Conservation (phyloP, 2,329 filamentous ascomycete species). For the Pseudonectria buxi region DNA sequence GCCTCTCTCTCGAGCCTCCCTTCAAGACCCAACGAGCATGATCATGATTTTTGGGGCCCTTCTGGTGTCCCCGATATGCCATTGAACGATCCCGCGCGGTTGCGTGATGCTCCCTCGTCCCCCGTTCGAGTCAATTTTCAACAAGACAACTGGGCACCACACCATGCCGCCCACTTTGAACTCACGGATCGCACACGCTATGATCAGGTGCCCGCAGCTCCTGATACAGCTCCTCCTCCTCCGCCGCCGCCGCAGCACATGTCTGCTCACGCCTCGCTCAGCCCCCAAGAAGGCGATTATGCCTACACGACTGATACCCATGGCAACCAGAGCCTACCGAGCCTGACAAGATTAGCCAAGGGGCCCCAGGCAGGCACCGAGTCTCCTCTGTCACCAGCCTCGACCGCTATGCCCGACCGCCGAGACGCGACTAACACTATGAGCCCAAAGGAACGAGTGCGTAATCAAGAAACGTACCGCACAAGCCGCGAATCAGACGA, state of each 20-base stretch:
- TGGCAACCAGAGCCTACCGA: constrained; percentile 3
- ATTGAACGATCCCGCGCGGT: constrained; percentile 32
- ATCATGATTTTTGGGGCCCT: constrained; percentile 27
- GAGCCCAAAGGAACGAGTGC: constrained; percentile 25
- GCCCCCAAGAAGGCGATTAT: constrained; percentile 8
- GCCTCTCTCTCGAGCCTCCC: too few relatives aligned
- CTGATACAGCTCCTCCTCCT: constrained; percentile 31
- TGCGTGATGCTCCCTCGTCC: constrained; percentile 48
- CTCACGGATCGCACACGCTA: constrained; percentile 18
- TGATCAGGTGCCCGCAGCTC: constrained; percentile 11
- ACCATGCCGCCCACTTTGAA: constrained; percentile 18
- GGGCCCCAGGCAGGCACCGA: constrained; percentile 11
- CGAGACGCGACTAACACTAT: constrained; percentile 26
- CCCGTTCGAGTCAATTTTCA: constrained; percentile 51
- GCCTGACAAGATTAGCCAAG: constrained; percentile 3
- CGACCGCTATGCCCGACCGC: constrained; percentile 18
- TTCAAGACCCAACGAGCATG: constrained; percentile 12
- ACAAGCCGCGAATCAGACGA: constrained; percentile 49
- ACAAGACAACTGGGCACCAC: constrained; percentile 43
- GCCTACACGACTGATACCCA: constrained; percentile 7
- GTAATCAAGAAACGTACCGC: constrained; percentile 33
- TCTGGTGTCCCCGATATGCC: constrained; percentile 25
- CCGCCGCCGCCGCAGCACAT: constrained; percentile 17
- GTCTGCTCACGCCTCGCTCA: constrained; percentile 8
- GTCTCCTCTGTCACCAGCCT: constrained; percentile 11